Evolutionary conservation across 352 stramenopile species (phyloP).

Genomic region (Globisporangium cylindrosporum): DNA sequence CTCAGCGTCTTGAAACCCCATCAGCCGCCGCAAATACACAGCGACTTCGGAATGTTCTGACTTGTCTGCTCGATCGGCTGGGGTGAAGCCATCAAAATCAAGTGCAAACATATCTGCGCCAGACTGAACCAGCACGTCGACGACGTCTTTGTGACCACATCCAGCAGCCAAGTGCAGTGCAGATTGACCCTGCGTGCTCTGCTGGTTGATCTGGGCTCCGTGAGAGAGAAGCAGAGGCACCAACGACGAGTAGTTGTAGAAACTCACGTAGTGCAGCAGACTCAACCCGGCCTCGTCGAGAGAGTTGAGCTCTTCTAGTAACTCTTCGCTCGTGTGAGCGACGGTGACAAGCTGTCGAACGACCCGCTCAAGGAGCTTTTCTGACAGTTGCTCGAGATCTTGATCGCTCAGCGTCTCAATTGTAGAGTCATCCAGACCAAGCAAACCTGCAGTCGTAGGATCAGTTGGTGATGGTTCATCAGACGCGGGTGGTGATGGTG

Average conservation of each 20-base stretch:
- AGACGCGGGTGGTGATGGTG: neutral
- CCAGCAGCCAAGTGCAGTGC: slow-evolving; percentile 81
- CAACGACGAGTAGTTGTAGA: slow-evolving; percentile 85
- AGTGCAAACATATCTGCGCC: slow-evolving; percentile 55
- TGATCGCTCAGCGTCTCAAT: slow-evolving; percentile 79
- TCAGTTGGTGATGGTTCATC: slow-evolving; percentile 4
- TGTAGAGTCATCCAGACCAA: slow-evolving; percentile 51
- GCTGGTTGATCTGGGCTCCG: slow-evolving; percentile 81
- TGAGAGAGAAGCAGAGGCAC: slow-evolving; percentile 77
- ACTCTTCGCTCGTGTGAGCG: slow-evolving; percentile 71
- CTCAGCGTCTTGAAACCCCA: slow-evolving; percentile 20
- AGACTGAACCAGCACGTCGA: slow-evolving; percentile 58
- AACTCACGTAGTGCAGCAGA: slow-evolving; percentile 88
- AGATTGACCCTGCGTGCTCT: slow-evolving; percentile 80
- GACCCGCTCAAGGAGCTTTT: slow-evolving; percentile 81
- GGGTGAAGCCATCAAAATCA: slow-evolving; percentile 73
- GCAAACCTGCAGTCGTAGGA: slow-evolving; percentile 8
- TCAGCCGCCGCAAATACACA: slow-evolving; percentile 38
- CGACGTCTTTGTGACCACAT: slow-evolving; percentile 65
- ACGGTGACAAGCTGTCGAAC: slow-evolving; percentile 79
- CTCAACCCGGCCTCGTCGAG: slow-evolving; percentile 84
- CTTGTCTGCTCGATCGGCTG: slow-evolving; percentile 75
- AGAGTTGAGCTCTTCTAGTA: slow-evolving; percentile 86
- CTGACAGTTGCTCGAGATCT: slow-evolving; percentile 73
- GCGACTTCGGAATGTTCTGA: slow-evolving; percentile 57